Base-by-base conservation (phyloP, 2,329 filamentous ascomycete species). In the Penicillium olsonii region DNA sequence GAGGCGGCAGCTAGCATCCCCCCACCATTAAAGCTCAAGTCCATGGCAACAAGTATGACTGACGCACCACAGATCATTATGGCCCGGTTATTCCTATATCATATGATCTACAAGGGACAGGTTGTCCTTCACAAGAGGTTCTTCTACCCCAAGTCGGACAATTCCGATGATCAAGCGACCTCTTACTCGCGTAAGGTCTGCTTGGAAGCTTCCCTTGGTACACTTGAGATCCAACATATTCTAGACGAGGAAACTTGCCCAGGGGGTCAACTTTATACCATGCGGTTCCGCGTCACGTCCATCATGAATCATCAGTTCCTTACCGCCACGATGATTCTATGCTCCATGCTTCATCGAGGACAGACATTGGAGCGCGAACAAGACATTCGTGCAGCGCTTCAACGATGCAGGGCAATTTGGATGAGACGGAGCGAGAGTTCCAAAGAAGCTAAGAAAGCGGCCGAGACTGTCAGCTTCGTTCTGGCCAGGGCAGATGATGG, bases 231-330 rank as follows among this genome's bases (percentile, higher is more conserved):
- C 41, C 78, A 82, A 38, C 68, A 74, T 9, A 67, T 76, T 0
- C 65, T 82, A 14, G 74, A 78, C 53, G 68, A 76, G 37, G 76
- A 80, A 38, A 76, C 74, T 5, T 73, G 74, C 40, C 78, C 80
- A 0, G 81, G 79, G 2, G 78, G 77, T 4, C 68, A 79, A 38
- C 70, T 86, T 10, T 68, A 73, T 53, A 68, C 71, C 39, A 75
- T 79, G 39, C 75, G 75, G 4, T 85, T 82, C 81, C 82, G 83
- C 53, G 65, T 83, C 17, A 78, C 77, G 2, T 79, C 78, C 1
- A 64, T 84, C 4, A 76, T 78, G 15, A 76, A 82, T 41, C 82
- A 85, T 54, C 81, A 84, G 57, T 85, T 82, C 43, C 68, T 86
- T 39, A 73, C 84, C 1, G 82, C 82, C 0, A 77, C 78, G 41